These are phyloP conservation scores for Heritiera littoralis DNA, from an alignment of 345 rosid species.

Conservation along the genomic window DNA sequence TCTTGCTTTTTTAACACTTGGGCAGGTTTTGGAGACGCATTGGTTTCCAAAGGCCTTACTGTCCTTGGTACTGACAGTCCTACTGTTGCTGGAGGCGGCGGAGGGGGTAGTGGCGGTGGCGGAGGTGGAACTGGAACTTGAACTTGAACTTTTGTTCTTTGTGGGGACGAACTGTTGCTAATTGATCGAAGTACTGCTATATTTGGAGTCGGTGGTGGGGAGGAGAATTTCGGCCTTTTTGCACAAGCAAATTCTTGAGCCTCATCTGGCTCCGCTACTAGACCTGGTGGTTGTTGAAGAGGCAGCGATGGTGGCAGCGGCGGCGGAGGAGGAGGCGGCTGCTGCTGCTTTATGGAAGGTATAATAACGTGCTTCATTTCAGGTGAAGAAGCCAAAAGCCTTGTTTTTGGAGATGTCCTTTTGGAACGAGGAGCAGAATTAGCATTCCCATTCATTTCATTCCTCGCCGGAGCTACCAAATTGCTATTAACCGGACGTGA, in stretches of 20 bases:
- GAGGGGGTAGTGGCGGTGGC: conserved; percentile 48
- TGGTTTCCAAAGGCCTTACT: conserved; percentile 37
- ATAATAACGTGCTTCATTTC: conserved; percentile 88
- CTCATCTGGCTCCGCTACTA: conserved; percentile 19
- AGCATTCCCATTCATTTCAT: conserved; percentile 22
- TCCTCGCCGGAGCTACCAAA: conserved; percentile 20
- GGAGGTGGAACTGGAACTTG: conserved; percentile 38
- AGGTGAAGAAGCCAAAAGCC: conserved; percentile 63
- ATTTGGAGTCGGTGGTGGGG: conserved; percentile 91
- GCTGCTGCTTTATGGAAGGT: conserved; percentile 71
- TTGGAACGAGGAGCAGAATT: conserved; percentile 67
- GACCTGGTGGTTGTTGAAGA: conserved; percentile 7
- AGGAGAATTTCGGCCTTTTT: conserved; percentile 64
- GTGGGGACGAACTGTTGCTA: conserved; percentile 41
- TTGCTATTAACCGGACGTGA: conserved; percentile 38
- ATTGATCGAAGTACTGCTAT: conserved; percentile 74
- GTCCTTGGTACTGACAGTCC: conserved; percentile 36
- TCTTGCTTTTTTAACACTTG: conserved; percentile 34
- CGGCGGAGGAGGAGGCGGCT: conserved; percentile 27
- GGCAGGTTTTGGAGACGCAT: conserved; percentile 31
- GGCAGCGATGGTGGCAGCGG: conserved; percentile 33
- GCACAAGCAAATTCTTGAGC: conserved; percentile 29
- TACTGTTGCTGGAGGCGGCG: conserved; percentile 42
- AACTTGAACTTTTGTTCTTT: conserved; percentile 24
- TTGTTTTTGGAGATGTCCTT: conserved; percentile 79